Conservation (phyloP, 2,329 filamentous ascomycete genomes). For the Xylariaceae sp. region DNA sequence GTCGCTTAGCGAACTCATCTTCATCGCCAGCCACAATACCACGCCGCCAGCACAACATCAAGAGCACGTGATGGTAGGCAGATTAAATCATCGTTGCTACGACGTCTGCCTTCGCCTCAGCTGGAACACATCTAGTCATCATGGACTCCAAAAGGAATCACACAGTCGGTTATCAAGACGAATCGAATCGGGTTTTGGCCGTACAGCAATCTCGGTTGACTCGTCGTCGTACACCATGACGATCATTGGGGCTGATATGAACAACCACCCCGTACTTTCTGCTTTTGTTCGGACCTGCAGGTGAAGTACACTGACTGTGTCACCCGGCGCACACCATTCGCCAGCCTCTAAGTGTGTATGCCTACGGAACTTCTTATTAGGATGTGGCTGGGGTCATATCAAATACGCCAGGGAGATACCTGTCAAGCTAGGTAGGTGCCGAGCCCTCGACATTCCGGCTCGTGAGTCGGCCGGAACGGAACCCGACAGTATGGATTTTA, state of each 20-base stretch:
- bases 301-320: neutral
- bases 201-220: conserved; percentile 24
- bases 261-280: neutral
- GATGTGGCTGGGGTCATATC: neutral
- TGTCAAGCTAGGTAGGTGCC: neutral
- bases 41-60: conserved; percentile 12
- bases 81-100: neutral
- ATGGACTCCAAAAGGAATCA: neutral
- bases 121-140: conserved; percentile 8
- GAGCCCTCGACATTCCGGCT: conserved; percentile 2
- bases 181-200: conserved; percentile 17
- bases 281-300: conserved; percentile 1
- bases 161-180: conserved; percentile 21
- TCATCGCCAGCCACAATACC: conserved; percentile 14
- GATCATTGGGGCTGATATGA: conserved; percentile 9
- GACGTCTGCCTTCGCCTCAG: neutral
- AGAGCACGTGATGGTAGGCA: conserved; percentile 16
- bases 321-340: conserved; percentile 3
- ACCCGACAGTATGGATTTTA: conserved; percentile 1
- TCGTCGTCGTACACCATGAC: conserved; percentile 18
- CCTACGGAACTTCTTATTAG: neutral
- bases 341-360: neutral
- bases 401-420: neutral
- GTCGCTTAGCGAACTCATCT: conserved; percentile 23
- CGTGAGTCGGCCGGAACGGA: neutral